A percentile compares a stretch with the other conserved stretches of the same genome.
Evolutionary conservation across 345 rosid genomes (phyloP).

Genomic region (Sisymbrium altissimum): DNA sequence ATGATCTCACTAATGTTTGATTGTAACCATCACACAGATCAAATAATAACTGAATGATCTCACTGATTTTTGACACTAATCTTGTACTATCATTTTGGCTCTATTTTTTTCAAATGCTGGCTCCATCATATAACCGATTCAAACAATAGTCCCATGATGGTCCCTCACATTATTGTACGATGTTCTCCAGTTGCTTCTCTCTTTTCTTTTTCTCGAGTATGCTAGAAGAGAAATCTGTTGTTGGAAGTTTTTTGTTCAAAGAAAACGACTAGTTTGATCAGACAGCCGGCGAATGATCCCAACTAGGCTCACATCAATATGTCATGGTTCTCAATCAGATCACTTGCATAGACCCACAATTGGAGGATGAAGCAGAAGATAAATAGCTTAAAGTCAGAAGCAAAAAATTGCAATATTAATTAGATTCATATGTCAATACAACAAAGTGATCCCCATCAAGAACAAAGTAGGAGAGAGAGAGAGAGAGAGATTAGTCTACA

Average conservation of each 20-base stretch:
- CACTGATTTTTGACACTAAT: background rate
- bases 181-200: background rate
- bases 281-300: background rate
- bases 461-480: conserved; percentile 4
- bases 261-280: background rate
- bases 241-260: background rate
- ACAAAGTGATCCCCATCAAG: conserved; percentile 7
- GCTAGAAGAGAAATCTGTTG: background rate
- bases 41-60: background rate
- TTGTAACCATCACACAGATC: conserved; percentile 18
- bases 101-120: no score
- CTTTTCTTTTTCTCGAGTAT: background rate
- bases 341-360: background rate
- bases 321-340: background rate
- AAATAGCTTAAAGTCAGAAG: background rate
- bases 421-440: conserved; percentile 21
- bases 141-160: background rate
- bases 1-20: background rate
- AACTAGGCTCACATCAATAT: no score
- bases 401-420: background rate
- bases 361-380: background rate
- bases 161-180: background rate
- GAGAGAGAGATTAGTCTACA: conserved; percentile 20
- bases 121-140: background rate
- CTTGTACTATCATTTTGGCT: background rate